Conservation (phyloP, 192 early-diverging fungal genomes). For the Coemansia sp. region DNA sequence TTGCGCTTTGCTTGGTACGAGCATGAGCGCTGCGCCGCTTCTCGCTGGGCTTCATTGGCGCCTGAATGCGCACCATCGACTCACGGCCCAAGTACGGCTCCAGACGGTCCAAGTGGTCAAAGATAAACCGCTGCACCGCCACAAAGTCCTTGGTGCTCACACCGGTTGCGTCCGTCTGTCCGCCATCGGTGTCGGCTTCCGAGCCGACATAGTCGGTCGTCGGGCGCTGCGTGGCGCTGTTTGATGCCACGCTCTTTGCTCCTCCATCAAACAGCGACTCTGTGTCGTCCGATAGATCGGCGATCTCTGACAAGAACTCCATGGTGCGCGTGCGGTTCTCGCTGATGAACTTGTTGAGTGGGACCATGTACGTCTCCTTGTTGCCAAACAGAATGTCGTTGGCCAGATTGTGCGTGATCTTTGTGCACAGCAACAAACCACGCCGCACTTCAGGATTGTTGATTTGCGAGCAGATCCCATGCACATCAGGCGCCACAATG, state of each 20-base stretch:
- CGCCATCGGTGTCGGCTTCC: slow-evolving; percentile 26
- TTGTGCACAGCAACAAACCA: slow-evolving; percentile 86
- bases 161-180: slow-evolving; percentile 22
- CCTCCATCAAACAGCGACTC: slow-evolving; percentile 45
- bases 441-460: slow-evolving; percentile 72
- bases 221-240: slow-evolving; percentile 19
- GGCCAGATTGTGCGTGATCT: slow-evolving; percentile 94
- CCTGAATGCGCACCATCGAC: slow-evolving; percentile 45
- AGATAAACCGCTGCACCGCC: slow-evolving; percentile 63
- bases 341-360: slow-evolving; percentile 84
- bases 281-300: slow-evolving; percentile 51
- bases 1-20: slow-evolving; percentile 7
- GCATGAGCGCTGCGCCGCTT: slow-evolving; percentile 34
- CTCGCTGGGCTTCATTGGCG: slow-evolving; percentile 31
- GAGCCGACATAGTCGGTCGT: slow-evolving; percentile 37
- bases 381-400: slow-evolving; percentile 93
- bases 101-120: slow-evolving; percentile 68
- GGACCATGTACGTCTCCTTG: slow-evolving; percentile 93
- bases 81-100: slow-evolving; percentile 63
- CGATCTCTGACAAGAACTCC: slow-evolving; percentile 76
- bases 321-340: slow-evolving; percentile 79
- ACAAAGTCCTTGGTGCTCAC: slow-evolving; percentile 53
- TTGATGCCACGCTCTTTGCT: slow-evolving; percentile 43
- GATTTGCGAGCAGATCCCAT: slow-evolving; percentile 68
- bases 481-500: slow-evolving; percentile 87